Conservation (phyloP, 192 early-diverging fungal genomes). For the Paraglomus brasilianum region DNA sequence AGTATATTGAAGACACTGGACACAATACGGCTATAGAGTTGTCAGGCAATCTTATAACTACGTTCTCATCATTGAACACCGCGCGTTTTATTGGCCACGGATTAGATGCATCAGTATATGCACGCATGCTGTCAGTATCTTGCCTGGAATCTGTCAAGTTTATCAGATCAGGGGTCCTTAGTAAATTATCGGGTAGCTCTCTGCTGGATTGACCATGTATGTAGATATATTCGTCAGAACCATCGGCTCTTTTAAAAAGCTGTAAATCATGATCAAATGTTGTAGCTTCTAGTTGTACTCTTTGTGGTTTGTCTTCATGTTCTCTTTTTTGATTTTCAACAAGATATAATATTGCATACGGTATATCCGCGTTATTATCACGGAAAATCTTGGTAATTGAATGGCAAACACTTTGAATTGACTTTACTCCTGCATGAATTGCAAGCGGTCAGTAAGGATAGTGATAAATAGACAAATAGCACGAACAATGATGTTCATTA, state of each 20-base stretch:
- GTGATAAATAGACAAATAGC: no score
- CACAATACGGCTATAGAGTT: conserved; percentile 8
- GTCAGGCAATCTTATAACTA: conserved; percentile 5
- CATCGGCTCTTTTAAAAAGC: background rate
- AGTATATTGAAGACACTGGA: background rate
- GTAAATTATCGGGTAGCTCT: conserved; percentile 14
- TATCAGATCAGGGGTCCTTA: background rate
- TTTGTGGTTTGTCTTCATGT: background rate
- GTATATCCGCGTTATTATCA: conserved; percentile 1
- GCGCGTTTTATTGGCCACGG: background rate
- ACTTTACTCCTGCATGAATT: background rate
- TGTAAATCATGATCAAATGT: conserved; percentile 20
- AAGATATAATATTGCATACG: conserved; percentile 10
- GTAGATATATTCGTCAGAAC: conserved; percentile 5
- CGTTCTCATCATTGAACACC: background rate
- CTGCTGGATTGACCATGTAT: conserved; percentile 7
- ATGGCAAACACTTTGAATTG: conserved; percentile 11
- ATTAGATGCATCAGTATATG: background rate
- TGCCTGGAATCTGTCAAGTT: background rate
- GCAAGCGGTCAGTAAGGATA: no score
- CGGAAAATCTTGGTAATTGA: background rate
- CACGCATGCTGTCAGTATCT: background rate
- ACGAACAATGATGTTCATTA: no score
- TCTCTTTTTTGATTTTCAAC: background rate
- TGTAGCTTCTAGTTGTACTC: background rate